Evolutionary conservation across 495 filamentous ascomycete genomes (phyloP).

Genomic region (Hypoxylon intermedium): DNA sequence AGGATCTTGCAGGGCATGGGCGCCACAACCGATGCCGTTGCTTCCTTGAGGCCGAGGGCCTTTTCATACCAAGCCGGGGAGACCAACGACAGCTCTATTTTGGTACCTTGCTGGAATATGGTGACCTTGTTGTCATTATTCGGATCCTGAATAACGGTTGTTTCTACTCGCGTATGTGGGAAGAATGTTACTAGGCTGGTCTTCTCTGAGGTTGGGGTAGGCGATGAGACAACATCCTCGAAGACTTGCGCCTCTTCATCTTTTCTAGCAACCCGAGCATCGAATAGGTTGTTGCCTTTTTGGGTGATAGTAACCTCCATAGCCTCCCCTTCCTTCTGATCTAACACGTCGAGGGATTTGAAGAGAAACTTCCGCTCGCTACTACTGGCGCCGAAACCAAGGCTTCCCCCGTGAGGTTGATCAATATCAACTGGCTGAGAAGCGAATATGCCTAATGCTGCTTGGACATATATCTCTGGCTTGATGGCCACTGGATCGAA

Average conservation of each 20-base stretch:
- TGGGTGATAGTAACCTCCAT: constrained; percentile 70
- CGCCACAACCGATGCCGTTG: constrained; percentile 77
- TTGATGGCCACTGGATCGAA: constrained; percentile 63
- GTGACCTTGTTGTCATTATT: constrained; percentile 66
- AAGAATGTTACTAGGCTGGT: constrained; percentile 66
- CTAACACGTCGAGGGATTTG: constrained; percentile 52
- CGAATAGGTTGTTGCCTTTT: constrained; percentile 66
- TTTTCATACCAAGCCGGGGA: constrained; percentile 84
- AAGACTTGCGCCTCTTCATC: constrained; percentile 47
- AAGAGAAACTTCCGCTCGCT: constrained; percentile 63
- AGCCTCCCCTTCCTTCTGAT: constrained; percentile 53
- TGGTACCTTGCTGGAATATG: constrained; percentile 81
- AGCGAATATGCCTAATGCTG: constrained; percentile 72
- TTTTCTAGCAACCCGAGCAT: constrained; percentile 65
- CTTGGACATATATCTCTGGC: constrained; percentile 79
- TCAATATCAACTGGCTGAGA: constrained; percentile 34
- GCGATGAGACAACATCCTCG: constrained; percentile 51
- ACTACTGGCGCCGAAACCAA: constrained; percentile 60
- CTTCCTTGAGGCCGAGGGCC: constrained; percentile 82
- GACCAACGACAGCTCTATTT: constrained; percentile 72
- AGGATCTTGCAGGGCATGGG: constrained; percentile 97
- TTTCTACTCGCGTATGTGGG: constrained; percentile 79
- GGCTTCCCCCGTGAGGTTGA: constrained; percentile 55
- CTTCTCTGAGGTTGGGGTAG: constrained; percentile 36
- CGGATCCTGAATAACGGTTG: constrained; percentile 74